These are phyloP conservation scores for Penicillium brevicompactum DNA, from an alignment of 2,329 filamentous ascomycete species.

Conservation along the genomic window DNA sequence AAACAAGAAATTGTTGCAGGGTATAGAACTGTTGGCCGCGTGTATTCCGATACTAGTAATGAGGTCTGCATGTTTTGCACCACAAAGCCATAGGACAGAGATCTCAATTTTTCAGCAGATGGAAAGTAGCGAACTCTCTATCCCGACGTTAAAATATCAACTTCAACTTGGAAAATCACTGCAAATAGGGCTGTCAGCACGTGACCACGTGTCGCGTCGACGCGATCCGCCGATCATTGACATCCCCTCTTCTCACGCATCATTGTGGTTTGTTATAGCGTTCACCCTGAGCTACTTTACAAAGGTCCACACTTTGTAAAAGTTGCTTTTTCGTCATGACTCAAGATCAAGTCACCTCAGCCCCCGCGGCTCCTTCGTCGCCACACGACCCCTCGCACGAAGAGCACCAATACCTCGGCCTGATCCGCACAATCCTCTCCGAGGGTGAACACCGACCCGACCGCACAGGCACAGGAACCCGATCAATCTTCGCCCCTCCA, in stretches of 20 bases:
- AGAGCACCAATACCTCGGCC: slow-evolving; percentile 89
- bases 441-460: slow-evolving; percentile 88
- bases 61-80: too few relatives aligned
- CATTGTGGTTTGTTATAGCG: background rate
- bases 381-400: slow-evolving; percentile 61
- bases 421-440: slow-evolving; percentile 81
- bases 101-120: too few relatives aligned
- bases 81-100: too few relatives aligned
- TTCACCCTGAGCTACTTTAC: background rate
- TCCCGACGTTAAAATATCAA: too few relatives aligned
- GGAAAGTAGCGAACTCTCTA: too few relatives aligned
- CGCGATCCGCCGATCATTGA: slow-evolving; percentile 16
- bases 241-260: background rate
- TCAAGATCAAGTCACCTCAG: slow-evolving; percentile 19
- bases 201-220: slow-evolving; percentile 29
- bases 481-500: slow-evolving; percentile 82
- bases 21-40: too few relatives aligned
- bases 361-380: slow-evolving; percentile 13
- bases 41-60: too few relatives aligned
- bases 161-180: background rate
- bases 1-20: too few relatives aligned
- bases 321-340: slow-evolving; percentile 17
- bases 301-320: background rate
- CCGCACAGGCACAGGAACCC: slow-evolving; percentile 89
- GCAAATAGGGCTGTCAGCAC: slow-evolving; percentile 10